phyloP scores from a whole-genome alignment of 2,329 filamentous ascomycete genomes.

The Colletotrichum sp. region DNA sequence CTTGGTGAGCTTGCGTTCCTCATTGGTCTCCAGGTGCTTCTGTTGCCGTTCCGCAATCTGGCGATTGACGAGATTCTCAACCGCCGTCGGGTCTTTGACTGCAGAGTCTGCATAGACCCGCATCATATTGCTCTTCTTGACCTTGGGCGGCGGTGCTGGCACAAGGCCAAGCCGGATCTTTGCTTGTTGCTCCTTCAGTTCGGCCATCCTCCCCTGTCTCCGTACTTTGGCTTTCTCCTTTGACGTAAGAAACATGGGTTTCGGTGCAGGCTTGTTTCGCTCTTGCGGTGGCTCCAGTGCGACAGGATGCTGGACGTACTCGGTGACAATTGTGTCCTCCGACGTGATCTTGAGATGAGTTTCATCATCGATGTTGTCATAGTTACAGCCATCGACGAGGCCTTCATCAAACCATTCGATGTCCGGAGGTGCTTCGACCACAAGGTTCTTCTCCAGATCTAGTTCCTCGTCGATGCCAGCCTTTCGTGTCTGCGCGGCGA shows the following conservation, averaged over 20 bases:
- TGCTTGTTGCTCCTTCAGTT: conserved; percentile 93
- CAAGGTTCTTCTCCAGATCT: conserved; percentile 86
- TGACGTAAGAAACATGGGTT: conserved; percentile 89
- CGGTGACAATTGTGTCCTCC: conserved; percentile 85
- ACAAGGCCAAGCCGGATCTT: conserved; percentile 92
- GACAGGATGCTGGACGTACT: conserved; percentile 92
- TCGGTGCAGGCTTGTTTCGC: conserved; percentile 76
- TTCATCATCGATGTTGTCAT: conserved; percentile 70
- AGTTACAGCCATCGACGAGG: conserved; percentile 76
- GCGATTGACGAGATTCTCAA: conserved; percentile 90
- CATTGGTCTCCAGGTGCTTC: conserved; percentile 79
- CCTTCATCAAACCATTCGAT: conserved; percentile 99
- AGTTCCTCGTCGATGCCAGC: conserved; percentile 93
- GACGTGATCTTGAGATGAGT: conserved; percentile 74
- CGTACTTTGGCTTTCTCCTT: conserved; percentile 92
- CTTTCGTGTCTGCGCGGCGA: conserved; percentile 84
- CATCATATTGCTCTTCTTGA: conserved; percentile 98
- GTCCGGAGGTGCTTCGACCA: conserved; percentile 82
- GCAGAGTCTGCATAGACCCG: conserved; percentile 66
- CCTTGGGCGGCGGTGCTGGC: conserved; percentile 89
- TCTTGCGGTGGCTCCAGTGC: conserved; percentile 91
- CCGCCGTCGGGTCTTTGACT: conserved; percentile 95
- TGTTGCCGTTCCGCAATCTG: conserved; percentile 88
- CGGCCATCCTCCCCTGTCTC: conserved; percentile 86
- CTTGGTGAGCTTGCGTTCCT: conserved; percentile 85